Base-by-base conservation (phyloP, 495 filamentous ascomycete genomes). In the Podospora didyma region DNA sequence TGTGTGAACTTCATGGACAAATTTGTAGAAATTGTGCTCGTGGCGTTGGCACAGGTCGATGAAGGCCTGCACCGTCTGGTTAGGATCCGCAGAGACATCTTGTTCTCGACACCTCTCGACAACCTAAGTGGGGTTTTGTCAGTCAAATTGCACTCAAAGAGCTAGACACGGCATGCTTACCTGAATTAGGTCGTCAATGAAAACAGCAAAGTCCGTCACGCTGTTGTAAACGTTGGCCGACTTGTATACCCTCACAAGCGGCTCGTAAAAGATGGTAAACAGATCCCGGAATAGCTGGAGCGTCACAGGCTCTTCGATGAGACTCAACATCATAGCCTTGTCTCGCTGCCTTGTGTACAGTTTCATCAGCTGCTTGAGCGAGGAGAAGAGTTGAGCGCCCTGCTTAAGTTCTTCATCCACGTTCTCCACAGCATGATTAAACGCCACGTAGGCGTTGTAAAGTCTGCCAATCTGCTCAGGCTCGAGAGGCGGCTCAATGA, bases 241-340 rank as follows among this genome's bases (percentile, higher is more conserved):
- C 74, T 97, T 98, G 76, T 98, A 98, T 0, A 98, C 94, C 20
- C 94, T 82, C 16, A 98, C 87, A 10, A 98, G 82, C 0, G 94
- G 94, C 68, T 98, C 94, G 72, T 98, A 98, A 78, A 98, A 98
- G 66, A 98, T 97, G 19, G 91, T 95, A 72, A 98, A 97, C 46
- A 98, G 84, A 62, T 97, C 95, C 41, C 91, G 85, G 80, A 98
- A 94, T 44, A 98, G 78, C 64, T 94, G 88, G 22, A 97, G 80
- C 7, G 94, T 97, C 19, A 89, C 89, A 0, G 94, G 90, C 72
- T 98, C 94, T 74, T 97, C 90, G 52, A 97, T 93, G 59, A 97
- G 89, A 58, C 83, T 85, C 45, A 96, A 77, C 94, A 98, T 97
- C 90, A 96, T 96, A 12, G 83, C 77, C 82, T 98, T 98, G 72